Percentiles rank a stretch among this genome's conserved stretches.
phyloP scores from a whole-genome alignment of 1,139 yeast genomes.

The Torulaspora pretoriensis region DNA sequence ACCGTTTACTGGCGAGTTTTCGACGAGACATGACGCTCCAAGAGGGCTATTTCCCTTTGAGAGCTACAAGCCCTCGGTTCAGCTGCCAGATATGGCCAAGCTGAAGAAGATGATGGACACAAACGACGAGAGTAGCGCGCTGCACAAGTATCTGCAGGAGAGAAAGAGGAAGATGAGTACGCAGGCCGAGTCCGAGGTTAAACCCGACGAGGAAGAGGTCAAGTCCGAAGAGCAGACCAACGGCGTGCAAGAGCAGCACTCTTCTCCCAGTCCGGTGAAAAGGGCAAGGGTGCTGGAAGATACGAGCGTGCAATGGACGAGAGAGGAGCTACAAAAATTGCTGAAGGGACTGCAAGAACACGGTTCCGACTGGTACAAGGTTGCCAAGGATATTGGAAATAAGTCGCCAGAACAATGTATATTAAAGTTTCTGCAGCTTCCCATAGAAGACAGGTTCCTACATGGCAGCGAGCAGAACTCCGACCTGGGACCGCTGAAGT shows the following conservation, averaged over 20 bases:
- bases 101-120: slow-evolving; percentile 48
- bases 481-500: slow-evolving; percentile 69
- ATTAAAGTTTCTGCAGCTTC: slow-evolving; percentile 70
- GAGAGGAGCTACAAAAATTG: slow-evolving; percentile 54
- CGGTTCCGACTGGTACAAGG: slow-evolving; percentile 69
- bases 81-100: slow-evolving; percentile 51
- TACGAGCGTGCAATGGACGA: slow-evolving; percentile 50
- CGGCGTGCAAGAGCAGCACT: slow-evolving; percentile 7
- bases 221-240: slow-evolving; percentile 17
- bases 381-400: slow-evolving; percentile 59
- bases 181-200: not conserved
- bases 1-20: slow-evolving; percentile 66
- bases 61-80: slow-evolving; percentile 57
- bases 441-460: slow-evolving; percentile 72
- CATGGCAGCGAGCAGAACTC: slow-evolving; percentile 32
- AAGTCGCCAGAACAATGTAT: slow-evolving; percentile 81
- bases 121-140: slow-evolving; percentile 25
- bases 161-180: slow-evolving; percentile 16
- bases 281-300: slow-evolving; percentile 42
- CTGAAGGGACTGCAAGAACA: slow-evolving; percentile 58
- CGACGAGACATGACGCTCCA: slow-evolving; percentile 80
- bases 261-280: slow-evolving; percentile 32
- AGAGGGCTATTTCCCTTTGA: slow-evolving; percentile 93
- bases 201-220: slow-evolving; percentile 2
- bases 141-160: slow-evolving; percentile 23